Evolutionary conservation across 768 basidiomycete species (phyloP), one percentile per base, ranked within the genome.

Genomic region (Russula sp.): DNA sequence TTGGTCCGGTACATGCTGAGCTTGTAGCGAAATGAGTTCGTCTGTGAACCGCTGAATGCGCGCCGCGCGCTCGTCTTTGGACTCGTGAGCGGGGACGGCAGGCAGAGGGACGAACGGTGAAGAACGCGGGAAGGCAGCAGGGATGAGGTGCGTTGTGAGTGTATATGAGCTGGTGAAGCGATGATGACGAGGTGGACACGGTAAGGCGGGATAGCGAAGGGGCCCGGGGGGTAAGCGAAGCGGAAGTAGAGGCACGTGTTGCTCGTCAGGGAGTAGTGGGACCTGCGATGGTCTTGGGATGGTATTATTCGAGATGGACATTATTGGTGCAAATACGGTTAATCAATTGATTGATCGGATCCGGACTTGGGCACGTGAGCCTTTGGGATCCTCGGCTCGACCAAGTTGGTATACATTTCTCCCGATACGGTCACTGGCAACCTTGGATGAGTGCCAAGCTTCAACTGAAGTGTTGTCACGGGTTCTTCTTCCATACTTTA

Each of bases 91-190:
- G 20, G 78, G 75, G 16, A 72, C 64, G 6, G 59, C 14, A 11
- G 80, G 81, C 1, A 78, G 61, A 1, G 80, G 78, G 5, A 77
- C 73, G 54, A 75, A 70, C 0, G 79, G 76, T 1, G 80, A 79
- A 13, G 77, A 79, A 10, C 84, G 77, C 32, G 83, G 75, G 63
- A 80, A 77, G 0, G 83, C 79, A 5, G 84, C 81, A 7, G 85
- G 84, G 20, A 85, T 69, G 28, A 87, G 63, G 64, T 87, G 85
- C 0, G 84, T 84, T 1, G 80, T 77, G 1, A 85, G 69, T 7
- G 73, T 75, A 66, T 78, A 85, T 22, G 52, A 11, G 18, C 14
- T 28, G 5, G 32, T 28, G n/a, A 67, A 67, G 48, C 9, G 24
- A 22, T 14, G 50, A n/a, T 65, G 38, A 54, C 53, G 62, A 46